phyloP scores from a whole-genome alignment of 2,329 filamentous ascomycete species.

The Sporothrix humicola region DNA sequence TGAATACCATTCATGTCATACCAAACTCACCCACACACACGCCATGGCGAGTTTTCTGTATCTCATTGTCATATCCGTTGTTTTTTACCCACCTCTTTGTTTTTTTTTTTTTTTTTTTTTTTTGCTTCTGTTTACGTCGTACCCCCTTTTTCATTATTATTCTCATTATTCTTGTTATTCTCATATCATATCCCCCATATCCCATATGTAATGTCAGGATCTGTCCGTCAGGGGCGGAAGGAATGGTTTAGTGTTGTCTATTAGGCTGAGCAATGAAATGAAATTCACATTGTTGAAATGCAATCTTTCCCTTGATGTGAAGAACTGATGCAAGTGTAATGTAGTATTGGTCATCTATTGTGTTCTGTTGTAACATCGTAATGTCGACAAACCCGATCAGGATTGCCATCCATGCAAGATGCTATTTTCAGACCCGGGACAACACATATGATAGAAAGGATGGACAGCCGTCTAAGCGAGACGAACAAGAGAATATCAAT shows the following conservation, averaged over 20 bases:
- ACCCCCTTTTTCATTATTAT: background rate
- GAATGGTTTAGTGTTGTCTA: background rate
- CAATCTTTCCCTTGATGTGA: background rate
- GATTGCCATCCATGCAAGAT: background rate
- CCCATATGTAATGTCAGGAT: constrained; percentile 20
- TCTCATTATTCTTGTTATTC: constrained; percentile 1
- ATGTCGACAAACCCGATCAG: background rate
- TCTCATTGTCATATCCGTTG: background rate
- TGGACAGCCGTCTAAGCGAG: background rate
- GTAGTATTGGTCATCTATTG: background rate
- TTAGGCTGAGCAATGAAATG: constrained; percentile 8
- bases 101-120: background rate
- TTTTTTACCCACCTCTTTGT: no score
- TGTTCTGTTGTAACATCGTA: background rate
- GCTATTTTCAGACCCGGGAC: background rate
- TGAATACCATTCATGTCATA: background rate
- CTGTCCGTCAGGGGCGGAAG: background rate
- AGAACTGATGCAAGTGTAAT: background rate
- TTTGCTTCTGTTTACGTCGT: no score
- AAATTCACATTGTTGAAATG: background rate
- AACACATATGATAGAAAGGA: background rate
- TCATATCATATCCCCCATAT: constrained; percentile 1
- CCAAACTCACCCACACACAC: background rate
- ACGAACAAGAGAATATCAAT: background rate
- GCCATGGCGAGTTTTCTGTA: background rate